Evolutionary conservation across 2,329 filamentous ascomycete species (phyloP).

Genomic region (Plenodomus tracheiphilus): DNA sequence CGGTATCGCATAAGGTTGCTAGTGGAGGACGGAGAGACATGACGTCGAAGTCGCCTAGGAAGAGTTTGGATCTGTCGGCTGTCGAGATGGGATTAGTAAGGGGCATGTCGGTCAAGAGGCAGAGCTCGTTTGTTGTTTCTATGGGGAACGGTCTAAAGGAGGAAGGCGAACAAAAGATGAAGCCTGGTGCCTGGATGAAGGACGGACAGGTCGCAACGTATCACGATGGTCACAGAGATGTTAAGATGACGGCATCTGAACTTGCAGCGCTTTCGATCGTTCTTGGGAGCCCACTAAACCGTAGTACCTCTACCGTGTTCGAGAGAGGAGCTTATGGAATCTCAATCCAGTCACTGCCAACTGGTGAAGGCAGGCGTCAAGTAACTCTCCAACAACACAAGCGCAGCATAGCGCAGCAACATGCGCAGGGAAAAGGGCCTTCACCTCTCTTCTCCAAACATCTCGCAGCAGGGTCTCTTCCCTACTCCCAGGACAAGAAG

Average conservation of each 20-base stretch:
- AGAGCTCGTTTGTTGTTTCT: conserved; percentile 13
- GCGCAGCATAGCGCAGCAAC: conserved; percentile 25
- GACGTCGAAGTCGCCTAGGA: conserved; percentile 13
- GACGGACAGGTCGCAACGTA: conserved; percentile 26
- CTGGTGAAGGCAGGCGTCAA: conserved; percentile 18
- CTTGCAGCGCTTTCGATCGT: conserved; percentile 34
- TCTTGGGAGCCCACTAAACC: conserved; percentile 26
- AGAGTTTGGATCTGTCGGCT: conserved; percentile 20
- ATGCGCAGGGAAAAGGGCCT: conserved; percentile 25
- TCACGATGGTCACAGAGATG: conserved; percentile 13
- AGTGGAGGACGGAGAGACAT: conserved; percentile 14
- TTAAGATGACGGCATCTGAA: conserved; percentile 28
- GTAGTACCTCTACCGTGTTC: conserved; percentile 1
- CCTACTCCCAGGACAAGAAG: conserved; percentile 24
- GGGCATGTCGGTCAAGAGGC: conserved; percentile 19
- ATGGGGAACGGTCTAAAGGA: conserved; percentile 14
- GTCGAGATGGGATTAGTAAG: conserved; percentile 19
- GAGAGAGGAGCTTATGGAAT: conserved; percentile 33
- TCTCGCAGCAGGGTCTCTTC: conserved; percentile 34
- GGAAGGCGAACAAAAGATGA: conserved; percentile 2
- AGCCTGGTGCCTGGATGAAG: conserved; percentile 26
- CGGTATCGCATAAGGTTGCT: conserved; percentile 17
- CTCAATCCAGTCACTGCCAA: conserved; percentile 18
- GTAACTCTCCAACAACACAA: conserved; percentile 30
- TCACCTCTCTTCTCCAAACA: conserved; percentile 41